Conservation (phyloP, 441 rosid species). For the Macaranga tanarius region DNA sequence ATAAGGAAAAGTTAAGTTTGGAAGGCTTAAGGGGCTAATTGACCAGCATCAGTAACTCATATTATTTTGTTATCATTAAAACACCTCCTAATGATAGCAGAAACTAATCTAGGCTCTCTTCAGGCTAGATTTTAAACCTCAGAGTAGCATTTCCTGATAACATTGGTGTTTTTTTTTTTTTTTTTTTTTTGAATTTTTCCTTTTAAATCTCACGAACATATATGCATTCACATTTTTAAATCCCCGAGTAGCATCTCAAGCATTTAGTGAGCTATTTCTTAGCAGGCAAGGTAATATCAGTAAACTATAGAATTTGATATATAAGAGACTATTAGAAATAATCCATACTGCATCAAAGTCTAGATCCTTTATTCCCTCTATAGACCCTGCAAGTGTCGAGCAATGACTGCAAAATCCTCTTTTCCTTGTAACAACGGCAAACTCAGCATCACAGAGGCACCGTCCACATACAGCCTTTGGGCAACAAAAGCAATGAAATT, state of each 20-base stretch:
- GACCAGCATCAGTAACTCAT: neutral
- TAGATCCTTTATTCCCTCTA: constrained; percentile 29
- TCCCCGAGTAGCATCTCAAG: neutral
- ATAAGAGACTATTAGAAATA: neutral
- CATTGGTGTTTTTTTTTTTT: neutral
- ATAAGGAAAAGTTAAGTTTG: neutral
- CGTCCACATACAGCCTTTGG: constrained; percentile 38
- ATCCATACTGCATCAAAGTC: constrained; percentile 36
- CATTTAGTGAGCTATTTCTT: neutral
- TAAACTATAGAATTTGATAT: neutral
- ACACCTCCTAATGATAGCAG: constrained; percentile 2
- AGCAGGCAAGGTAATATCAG: neutral
- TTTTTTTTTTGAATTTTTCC: too few species aligned
- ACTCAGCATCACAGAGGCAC: constrained; percentile 31
- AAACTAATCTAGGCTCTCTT: neutral
- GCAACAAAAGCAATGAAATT: constrained; percentile 41
- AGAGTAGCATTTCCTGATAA: neutral
- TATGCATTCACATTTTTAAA: neutral
- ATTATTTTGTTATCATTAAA: neutral
- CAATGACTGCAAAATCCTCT: constrained; percentile 45
- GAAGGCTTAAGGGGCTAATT: neutral
- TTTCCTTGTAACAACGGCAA: constrained; percentile 24
- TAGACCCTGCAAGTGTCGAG: constrained; percentile 25
- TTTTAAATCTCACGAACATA: neutral
- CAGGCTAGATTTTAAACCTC: neutral